phyloP scores from a whole-genome alignment of 2,329 filamentous ascomycete species.

The Diaporthe amygdali region DNA sequence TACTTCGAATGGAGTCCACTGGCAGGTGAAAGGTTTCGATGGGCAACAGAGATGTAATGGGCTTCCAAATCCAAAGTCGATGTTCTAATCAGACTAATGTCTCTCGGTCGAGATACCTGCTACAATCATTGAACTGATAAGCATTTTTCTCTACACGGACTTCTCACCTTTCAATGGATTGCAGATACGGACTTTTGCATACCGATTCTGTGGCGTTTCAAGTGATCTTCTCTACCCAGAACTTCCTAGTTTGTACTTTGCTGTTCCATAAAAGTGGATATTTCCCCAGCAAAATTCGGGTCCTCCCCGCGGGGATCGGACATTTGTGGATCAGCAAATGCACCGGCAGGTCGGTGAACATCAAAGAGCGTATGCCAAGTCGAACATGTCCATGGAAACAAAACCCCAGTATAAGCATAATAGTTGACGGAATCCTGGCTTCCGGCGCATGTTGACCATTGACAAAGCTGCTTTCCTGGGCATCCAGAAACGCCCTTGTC shows the following conservation, averaged over 20 bases:
- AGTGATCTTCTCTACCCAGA: not conserved
- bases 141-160: not conserved
- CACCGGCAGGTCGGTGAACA: not conserved
- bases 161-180: not conserved
- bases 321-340: not conserved
- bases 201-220: not conserved
- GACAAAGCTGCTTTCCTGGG: not conserved
- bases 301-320: not conserved
- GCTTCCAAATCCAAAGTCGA: not conserved
- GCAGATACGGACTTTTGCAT: not conserved
- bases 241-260: not conserved
- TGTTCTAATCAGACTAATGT: too few species aligned
- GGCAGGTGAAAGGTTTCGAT: too few species aligned
- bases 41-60: too few species aligned
- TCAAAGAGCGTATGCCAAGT: not conserved
- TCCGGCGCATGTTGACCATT: not conserved
- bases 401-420: not conserved
- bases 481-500: not conserved
- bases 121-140: not conserved
- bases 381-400: not conserved
- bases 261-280: constrained; percentile 6
- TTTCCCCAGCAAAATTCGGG: not conserved
- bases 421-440: not conserved
- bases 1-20: too few species aligned
- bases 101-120: not conserved